phyloP scores from a whole-genome alignment of 257 asterid species.

The Haberlea rhodopensis region DNA sequence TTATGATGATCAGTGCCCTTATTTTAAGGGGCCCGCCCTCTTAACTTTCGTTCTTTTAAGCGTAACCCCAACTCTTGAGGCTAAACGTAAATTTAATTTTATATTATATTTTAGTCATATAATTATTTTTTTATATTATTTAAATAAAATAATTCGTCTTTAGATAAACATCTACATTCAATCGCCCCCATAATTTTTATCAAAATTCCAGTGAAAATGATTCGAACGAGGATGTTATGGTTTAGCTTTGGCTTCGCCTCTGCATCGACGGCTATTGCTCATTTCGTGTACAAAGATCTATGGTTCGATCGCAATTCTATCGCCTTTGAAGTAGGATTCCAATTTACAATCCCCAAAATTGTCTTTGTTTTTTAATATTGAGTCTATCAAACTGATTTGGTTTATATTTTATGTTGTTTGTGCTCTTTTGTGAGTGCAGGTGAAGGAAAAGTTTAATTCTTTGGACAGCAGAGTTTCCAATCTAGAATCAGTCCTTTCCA shows the following conservation, averaged over 20 bases:
- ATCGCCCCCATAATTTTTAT: neutral
- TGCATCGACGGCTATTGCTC: constrained; percentile 53
- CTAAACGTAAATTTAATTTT: too few species aligned
- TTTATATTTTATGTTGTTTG: neutral
- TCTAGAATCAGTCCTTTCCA: constrained; percentile 46
- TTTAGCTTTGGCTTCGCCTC: constrained; percentile 56
- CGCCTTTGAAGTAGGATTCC: constrained; percentile 42
- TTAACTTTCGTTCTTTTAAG: too few species aligned
- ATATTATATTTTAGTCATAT: too few species aligned
- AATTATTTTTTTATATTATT: too few species aligned
- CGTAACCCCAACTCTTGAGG: too few species aligned
- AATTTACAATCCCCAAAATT: neutral
- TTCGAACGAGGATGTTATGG: constrained; percentile 61
- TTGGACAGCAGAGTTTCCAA: constrained; percentile 55
- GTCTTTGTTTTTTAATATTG: neutral
- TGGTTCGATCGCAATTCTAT: constrained; percentile 48
- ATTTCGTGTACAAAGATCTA: constrained; percentile 55
- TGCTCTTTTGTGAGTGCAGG: constrained; percentile 29
- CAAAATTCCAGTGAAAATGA: constrained; percentile 32
- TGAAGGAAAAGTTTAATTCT: constrained; percentile 43
- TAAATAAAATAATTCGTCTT: too few species aligned
- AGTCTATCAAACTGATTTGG: neutral
- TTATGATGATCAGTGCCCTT: too few species aligned
- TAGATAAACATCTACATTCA: too few species aligned
- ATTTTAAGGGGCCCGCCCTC: too few species aligned